Percentiles rank a stretch among this genome's conserved stretches.
phyloP scores from a whole-genome alignment of 2,329 filamentous ascomycete species.

The Pleoardoris graminearum region DNA sequence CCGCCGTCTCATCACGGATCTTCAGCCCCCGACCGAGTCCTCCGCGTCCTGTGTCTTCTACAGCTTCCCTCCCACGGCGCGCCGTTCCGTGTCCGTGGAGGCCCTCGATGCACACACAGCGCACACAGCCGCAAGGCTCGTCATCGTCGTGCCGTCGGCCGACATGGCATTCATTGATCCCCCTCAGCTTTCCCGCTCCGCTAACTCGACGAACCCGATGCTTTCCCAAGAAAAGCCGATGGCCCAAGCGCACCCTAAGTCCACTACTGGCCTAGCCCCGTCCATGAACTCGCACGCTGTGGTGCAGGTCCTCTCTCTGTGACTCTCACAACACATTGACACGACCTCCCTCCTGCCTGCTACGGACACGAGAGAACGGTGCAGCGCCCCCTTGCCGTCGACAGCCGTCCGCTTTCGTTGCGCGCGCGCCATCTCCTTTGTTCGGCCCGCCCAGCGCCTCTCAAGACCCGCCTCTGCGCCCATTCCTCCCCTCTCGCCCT shows the following conservation, averaged over 20 bases:
- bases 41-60: slow-evolving; percentile 19
- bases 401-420: slow-evolving; percentile 18
- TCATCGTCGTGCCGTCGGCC: neutral
- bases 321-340: slow-evolving; percentile 26
- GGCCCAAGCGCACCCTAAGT: slow-evolving; percentile 7
- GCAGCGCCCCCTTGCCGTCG: slow-evolving; percentile 22
- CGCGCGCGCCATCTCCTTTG: slow-evolving; percentile 33
- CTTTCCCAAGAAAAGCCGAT: slow-evolving; percentile 5
- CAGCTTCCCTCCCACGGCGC: slow-evolving; percentile 16
- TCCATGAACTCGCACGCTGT: neutral
- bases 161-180: neutral
- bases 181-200: neutral
- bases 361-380: slow-evolving; percentile 13
- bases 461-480: slow-evolving; percentile 30
- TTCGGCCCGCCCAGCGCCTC: slow-evolving; percentile 27
- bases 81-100: slow-evolving; percentile 16
- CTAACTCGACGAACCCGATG: neutral
- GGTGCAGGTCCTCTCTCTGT: slow-evolving; percentile 25
- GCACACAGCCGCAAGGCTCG: neutral
- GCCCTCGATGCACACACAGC: slow-evolving; percentile 2
- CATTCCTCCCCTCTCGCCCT: slow-evolving; percentile 23
- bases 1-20: slow-evolving; percentile 26
- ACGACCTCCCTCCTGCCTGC: slow-evolving; percentile 22
- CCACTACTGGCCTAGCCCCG: slow-evolving; percentile 10
- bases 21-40: slow-evolving; percentile 21